Evolutionary conservation across 169 alveolate genomes (phyloP).

Genomic region (Perkinsus marinus): DNA sequence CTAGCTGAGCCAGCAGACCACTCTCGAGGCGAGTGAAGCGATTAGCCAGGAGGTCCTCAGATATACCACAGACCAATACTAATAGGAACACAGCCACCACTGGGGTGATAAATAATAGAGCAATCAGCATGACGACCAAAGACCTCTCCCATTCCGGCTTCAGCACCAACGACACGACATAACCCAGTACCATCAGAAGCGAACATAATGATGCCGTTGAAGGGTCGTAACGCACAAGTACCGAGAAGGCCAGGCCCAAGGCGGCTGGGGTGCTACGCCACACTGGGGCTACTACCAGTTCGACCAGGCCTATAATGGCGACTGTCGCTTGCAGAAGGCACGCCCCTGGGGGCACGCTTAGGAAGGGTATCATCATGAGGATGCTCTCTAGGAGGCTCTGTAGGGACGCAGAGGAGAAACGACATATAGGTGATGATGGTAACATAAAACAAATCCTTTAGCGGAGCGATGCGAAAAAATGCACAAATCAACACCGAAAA

Average conservation of each 20-base stretch:
- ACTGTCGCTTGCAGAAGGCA: background rate
- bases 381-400: background rate
- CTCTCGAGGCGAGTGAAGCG: background rate
- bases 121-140: background rate
- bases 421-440: background rate
- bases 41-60: background rate
- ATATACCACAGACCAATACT: background rate
- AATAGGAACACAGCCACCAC: background rate
- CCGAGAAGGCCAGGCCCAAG: background rate
- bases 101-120: background rate
- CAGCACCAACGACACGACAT: background rate
- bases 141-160: background rate
- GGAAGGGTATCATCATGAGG: background rate
- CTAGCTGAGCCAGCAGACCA: background rate
- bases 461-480: too few relatives aligned
- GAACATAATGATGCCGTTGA: background rate
- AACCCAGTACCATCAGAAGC: background rate
- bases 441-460: too few relatives aligned
- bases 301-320: background rate
- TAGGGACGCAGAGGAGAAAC: background rate
- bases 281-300: background rate
- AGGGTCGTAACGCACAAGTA: background rate
- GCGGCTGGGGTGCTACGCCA: background rate
- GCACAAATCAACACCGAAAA: background rate
- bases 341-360: background rate